A percentile compares a stretch with the other conserved stretches of the same genome.
Conservation (phyloP, 371 early-diverging fungal genomes). For the Syncephalastrum contaminatum region DNA sequence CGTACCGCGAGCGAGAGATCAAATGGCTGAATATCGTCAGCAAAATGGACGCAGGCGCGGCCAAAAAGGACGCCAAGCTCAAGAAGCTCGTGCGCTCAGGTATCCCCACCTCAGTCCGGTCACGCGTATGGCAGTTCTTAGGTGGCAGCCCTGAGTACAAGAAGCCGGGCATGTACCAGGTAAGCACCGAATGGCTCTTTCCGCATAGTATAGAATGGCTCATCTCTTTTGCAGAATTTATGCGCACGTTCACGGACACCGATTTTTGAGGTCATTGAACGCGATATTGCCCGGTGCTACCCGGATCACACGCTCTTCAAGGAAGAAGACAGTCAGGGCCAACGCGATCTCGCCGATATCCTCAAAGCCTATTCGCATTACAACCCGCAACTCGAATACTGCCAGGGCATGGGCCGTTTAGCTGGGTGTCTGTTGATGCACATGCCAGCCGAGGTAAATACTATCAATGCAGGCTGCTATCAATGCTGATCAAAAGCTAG, state of each 20-base stretch:
- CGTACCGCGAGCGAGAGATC: conserved; percentile 49
- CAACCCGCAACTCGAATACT: conserved; percentile 89
- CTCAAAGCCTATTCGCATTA: conserved; percentile 89
- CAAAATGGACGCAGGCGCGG: conserved; percentile 44
- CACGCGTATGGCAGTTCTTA: conserved; percentile 72
- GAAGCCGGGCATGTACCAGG: conserved; percentile 50
- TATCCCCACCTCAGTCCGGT: conserved; percentile 73
- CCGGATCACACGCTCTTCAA: conserved; percentile 79
- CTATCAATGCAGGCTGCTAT: neutral
- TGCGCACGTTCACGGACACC: conserved; percentile 17
- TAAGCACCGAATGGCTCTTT: conserved; percentile 4
- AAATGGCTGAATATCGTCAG: conserved; percentile 51
- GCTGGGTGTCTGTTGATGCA: conserved; percentile 92
- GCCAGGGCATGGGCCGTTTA: conserved; percentile 95
- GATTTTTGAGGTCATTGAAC: conserved; percentile 78
- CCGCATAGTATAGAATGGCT: neutral
- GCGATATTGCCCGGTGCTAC: conserved; percentile 83
- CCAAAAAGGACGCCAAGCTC: conserved; percentile 51
- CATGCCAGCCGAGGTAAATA: conserved; percentile 67
- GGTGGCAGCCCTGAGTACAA: conserved; percentile 52
- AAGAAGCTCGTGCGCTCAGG: conserved; percentile 74
- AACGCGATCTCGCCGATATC: conserved; percentile 67
- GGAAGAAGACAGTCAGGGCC: conserved; percentile 69
- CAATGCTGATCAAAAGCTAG: conserved; percentile 25
- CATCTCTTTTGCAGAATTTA: conserved; percentile 7